phyloP scores from a whole-genome alignment of 441 rosid genomes.

The Corymbia citriodora region DNA sequence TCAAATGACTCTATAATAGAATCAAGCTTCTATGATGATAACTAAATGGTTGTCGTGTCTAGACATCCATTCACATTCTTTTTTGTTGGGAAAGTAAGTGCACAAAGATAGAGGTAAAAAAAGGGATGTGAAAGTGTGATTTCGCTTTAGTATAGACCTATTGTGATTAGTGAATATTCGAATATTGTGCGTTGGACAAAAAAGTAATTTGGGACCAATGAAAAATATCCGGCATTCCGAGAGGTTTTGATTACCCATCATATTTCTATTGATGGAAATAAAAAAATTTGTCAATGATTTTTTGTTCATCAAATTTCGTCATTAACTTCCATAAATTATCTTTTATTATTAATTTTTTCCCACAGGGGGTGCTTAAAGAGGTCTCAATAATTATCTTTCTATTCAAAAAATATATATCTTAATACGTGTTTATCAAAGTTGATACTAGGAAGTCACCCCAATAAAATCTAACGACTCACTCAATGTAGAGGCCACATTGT shows the following conservation, averaged over 20 bases:
- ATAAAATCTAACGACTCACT: neutral
- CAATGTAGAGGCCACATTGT: neutral
- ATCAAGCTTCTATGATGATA: rapidly evolving
- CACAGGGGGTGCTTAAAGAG: neutral
- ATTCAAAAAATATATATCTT: neutral
- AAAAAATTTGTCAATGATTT: neutral
- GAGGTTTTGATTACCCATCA: rapidly evolving
- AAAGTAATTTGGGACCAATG: neutral
- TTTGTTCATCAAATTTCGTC: neutral
- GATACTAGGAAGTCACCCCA: neutral
- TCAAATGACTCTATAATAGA: neutral
- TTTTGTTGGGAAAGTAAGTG: neutral
- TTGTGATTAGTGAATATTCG: neutral
- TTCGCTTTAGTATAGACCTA: neutral
- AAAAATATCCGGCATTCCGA: rapidly evolving
- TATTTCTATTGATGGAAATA: neutral
- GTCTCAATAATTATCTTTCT: neutral
- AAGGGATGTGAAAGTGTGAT: neutral
- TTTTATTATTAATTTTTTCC: neutral
- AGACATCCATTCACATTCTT: neutral
- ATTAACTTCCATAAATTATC: neutral
- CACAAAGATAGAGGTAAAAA: neutral
- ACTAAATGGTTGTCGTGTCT: neutral
- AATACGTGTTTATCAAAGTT: neutral
- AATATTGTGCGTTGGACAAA: neutral